phyloP scores from a whole-genome alignment of 2,329 filamentous ascomycete species.

The Rutstroemia sp. region DNA sequence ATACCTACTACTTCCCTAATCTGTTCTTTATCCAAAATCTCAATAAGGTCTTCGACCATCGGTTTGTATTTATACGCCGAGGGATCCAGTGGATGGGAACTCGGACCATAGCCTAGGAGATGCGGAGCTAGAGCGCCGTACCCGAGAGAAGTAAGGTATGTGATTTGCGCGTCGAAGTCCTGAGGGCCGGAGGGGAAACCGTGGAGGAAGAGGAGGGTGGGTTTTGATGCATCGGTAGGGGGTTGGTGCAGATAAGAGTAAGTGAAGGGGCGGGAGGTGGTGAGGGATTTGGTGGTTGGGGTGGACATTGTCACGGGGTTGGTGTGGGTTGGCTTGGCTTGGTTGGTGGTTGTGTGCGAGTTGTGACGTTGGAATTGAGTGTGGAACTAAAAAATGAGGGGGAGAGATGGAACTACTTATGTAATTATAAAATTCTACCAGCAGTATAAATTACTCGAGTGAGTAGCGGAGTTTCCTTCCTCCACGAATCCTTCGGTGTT shows the following conservation, averaged over 20 bases:
- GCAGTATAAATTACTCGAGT: neutral
- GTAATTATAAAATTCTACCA: neutral
- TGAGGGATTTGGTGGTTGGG: neutral
- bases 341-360: neutral
- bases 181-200: constrained; percentile 40
- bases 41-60: constrained; percentile 30
- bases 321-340: neutral
- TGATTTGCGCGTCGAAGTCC: constrained; percentile 33
- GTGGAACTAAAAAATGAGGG: neutral
- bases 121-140: constrained; percentile 39
- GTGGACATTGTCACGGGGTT: neutral
- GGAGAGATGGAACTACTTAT: neutral
- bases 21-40: constrained; percentile 28
- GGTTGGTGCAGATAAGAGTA: constrained; percentile 1
- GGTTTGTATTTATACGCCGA: constrained; percentile 22
- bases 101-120: constrained; percentile 34
- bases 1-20: constrained; percentile 14
- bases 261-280: neutral
- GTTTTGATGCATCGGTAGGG: neutral
- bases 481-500: neutral
- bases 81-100: constrained; percentile 25
- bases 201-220: constrained; percentile 37
- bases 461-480: neutral
- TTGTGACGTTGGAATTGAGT: too few relatives aligned
- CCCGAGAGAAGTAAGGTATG: constrained; percentile 24